phyloP scores from a whole-genome alignment of 345 rosid species.

The Eucalyptus guilfoylei region DNA sequence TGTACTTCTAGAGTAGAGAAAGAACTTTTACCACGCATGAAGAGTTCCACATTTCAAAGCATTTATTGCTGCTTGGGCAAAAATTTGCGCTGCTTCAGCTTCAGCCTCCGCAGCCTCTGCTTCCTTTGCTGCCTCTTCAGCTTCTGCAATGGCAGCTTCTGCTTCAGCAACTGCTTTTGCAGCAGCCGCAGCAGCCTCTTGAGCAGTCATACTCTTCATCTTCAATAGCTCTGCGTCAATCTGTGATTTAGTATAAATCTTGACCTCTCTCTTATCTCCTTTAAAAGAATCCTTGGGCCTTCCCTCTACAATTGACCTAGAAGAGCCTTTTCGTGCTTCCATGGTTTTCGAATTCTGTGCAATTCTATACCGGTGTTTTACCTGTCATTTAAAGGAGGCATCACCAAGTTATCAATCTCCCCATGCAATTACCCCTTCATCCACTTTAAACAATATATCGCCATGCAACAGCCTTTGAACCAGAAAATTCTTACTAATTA shows the following conservation, averaged over 20 bases:
- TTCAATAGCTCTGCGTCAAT: conserved; percentile 41
- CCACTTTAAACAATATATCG: neutral
- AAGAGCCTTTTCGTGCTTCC: conserved; percentile 32
- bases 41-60: neutral
- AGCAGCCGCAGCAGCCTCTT: conserved; percentile 90
- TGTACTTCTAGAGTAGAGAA: neutral
- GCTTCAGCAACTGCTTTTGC: conserved; percentile 96
- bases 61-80: conserved; percentile 43
- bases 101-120: conserved; percentile 95
- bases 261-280: conserved; percentile 28
- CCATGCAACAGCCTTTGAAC: neutral
- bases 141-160: conserved; percentile 86
- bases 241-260: conserved; percentile 36
- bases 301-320: conserved; percentile 39
- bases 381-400: conserved; percentile 22
- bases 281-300: conserved; percentile 34
- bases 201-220: conserved; percentile 76
- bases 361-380: conserved; percentile 71
- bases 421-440: neutral
- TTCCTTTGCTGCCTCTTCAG: conserved; percentile 92
- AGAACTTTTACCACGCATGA: neutral
- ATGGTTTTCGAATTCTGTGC: conserved; percentile 20
- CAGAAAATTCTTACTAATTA: neutral
- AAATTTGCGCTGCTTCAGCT: conserved; percentile 90
- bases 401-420: neutral